Evolutionary conservation across 495 filamentous ascomycete genomes (phyloP).

Genomic region (Bryoglossum gracile): DNA sequence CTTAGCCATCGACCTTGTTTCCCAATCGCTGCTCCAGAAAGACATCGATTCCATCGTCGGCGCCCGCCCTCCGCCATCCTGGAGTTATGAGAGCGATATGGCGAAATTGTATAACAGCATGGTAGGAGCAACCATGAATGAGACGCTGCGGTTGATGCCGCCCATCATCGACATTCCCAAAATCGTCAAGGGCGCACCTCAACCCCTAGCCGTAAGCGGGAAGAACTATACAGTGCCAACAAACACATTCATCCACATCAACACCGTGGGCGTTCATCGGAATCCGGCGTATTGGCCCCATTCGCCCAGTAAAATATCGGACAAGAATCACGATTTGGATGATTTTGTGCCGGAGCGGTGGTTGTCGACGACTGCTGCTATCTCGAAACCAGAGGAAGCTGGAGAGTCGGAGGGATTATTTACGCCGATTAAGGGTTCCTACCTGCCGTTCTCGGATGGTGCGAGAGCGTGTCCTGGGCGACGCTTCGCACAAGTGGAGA

Average conservation of each 20-base stretch:
- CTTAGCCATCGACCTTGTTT: constrained; percentile 50
- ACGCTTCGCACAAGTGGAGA: constrained; percentile 72
- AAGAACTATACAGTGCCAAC: constrained; percentile 42
- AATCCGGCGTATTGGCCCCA: constrained; percentile 50
- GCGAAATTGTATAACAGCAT: constrained; percentile 41
- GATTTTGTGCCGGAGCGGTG: constrained; percentile 51
- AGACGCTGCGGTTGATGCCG: constrained; percentile 56
- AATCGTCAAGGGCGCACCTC: constrained; percentile 38
- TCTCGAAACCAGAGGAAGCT: constrained; percentile 39
- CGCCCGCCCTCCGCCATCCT: constrained; percentile 40
- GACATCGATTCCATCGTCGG: constrained; percentile 54
- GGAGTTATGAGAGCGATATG: constrained; percentile 51
- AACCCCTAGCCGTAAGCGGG: constrained; percentile 45
- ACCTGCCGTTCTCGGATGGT: constrained; percentile 67
- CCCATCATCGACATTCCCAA: constrained; percentile 57
- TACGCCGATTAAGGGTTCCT: constrained; percentile 53
- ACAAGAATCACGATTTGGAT: constrained; percentile 35
- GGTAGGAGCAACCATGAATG: constrained; percentile 61
- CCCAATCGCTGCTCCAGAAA: constrained; percentile 51
- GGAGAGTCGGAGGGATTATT: constrained; percentile 47
- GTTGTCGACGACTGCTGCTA: constrained; percentile 32
- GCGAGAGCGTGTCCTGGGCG: constrained; percentile 59
- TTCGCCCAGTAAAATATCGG: constrained; percentile 29
- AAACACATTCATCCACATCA: constrained; percentile 38
- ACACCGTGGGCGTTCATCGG: constrained; percentile 41